phyloP scores from a whole-genome alignment of 2,329 filamentous ascomycete species.

The Xylaria sp. region DNA sequence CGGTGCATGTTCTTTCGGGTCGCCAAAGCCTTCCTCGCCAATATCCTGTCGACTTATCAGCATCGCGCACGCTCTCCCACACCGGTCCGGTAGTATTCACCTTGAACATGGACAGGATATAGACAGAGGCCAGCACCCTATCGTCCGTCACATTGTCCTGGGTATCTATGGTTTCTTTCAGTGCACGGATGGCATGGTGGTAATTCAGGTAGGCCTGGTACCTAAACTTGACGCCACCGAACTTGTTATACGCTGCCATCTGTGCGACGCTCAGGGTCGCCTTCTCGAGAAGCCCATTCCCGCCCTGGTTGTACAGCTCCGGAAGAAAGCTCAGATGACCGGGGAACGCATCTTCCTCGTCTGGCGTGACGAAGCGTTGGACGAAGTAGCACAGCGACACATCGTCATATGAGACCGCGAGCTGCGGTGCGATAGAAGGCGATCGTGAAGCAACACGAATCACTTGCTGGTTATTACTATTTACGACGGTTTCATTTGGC shows the following conservation, averaged over 20 bases:
- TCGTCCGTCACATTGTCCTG: constrained; percentile 16
- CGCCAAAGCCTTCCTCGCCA: constrained; percentile 15
- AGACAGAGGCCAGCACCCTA: constrained; percentile 14
- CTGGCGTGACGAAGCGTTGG: constrained; percentile 16
- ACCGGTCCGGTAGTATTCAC: constrained; percentile 1
- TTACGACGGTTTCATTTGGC: no score
- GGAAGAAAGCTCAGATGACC: constrained; percentile 19
- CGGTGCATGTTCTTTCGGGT: constrained; percentile 14
- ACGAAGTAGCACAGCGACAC: constrained; percentile 18
- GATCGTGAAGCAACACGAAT: neutral
- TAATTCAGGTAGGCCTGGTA: constrained; percentile 19
- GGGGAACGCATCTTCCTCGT: constrained; percentile 15
- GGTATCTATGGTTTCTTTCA: constrained; percentile 11
- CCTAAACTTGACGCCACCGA: constrained; percentile 14
- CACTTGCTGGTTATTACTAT: no score
- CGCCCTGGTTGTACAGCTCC: constrained; percentile 12
- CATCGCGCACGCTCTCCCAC: neutral
- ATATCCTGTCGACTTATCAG: constrained; percentile 16
- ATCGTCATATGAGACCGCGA: constrained; percentile 13
- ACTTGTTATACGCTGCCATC: constrained; percentile 20
- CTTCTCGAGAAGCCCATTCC: constrained; percentile 13
- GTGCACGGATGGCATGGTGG: constrained; percentile 11
- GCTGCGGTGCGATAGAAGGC: constrained; percentile 6
- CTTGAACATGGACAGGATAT: constrained; percentile 19
- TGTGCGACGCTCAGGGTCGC: constrained; percentile 19